phyloP scores from a whole-genome alignment of 768 basidiomycete genomes.

The Lepiota subincarnata region DNA sequence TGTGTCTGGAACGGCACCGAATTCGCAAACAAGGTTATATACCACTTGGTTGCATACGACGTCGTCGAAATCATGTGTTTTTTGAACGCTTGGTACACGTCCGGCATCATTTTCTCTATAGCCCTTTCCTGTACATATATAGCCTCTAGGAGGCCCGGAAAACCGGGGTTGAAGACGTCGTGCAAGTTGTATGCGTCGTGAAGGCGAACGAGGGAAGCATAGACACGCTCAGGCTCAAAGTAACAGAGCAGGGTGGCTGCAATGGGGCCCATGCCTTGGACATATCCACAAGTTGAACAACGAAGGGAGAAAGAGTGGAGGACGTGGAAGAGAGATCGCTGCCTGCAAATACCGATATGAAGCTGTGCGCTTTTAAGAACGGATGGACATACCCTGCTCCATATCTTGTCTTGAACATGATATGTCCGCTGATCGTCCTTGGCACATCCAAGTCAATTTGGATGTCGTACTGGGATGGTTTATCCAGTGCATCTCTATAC shows the following conservation, averaged over 20 bases:
- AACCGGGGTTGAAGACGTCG: constrained; percentile 86
- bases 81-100: constrained; percentile 81
- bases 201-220: constrained; percentile 78
- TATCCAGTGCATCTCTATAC: constrained; percentile 65
- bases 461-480: constrained; percentile 85
- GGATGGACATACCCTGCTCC: constrained; percentile 74
- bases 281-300: constrained; percentile 89
- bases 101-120: constrained; percentile 84
- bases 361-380: not conserved
- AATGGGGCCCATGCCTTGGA: constrained; percentile 98
- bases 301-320: constrained; percentile 85
- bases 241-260: constrained; percentile 94
- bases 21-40: constrained; percentile 95
- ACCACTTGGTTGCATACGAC: constrained; percentile 98
- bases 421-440: constrained; percentile 90
- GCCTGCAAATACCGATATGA: constrained; percentile 40
- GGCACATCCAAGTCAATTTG: constrained; percentile 99
- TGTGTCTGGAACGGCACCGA: constrained; percentile 95
- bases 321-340: constrained; percentile 93
- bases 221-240: constrained; percentile 85
- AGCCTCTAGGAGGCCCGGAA: constrained; percentile 92
- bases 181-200: constrained; percentile 90
- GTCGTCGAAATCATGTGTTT: constrained; percentile 90
- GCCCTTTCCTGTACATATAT: constrained; percentile 94
- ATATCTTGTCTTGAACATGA: constrained; percentile 93